These are phyloP conservation scores for Polygonum aviculare DNA, from an alignment of 148 eudicot species.

Conservation along the genomic window DNA sequence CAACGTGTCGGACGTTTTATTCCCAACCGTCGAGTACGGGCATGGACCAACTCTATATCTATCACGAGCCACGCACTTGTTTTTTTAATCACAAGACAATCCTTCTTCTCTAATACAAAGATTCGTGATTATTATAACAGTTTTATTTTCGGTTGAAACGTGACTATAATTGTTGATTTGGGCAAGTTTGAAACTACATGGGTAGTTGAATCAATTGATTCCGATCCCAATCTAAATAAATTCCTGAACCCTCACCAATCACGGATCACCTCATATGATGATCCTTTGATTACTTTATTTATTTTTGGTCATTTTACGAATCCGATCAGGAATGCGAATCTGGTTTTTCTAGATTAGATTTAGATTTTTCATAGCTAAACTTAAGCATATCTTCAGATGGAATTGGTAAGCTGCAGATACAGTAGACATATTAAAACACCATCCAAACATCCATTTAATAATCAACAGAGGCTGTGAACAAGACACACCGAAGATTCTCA, in stretches of 20 bases:
- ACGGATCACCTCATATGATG: not conserved
- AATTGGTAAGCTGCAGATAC: not conserved
- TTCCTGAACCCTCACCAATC: not conserved
- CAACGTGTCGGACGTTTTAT: conserved; percentile 1
- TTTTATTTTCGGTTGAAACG: too few relatives aligned
- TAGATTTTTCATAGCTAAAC: not conserved
- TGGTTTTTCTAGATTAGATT: not conserved
- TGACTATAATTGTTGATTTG: too few relatives aligned
- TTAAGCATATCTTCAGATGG: not conserved
- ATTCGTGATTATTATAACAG: too few relatives aligned
- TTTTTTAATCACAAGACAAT: not conserved
- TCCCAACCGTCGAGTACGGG: not conserved
- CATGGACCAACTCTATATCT: not conserved
- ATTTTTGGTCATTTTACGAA: not conserved
- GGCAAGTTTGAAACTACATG: too few relatives aligned
- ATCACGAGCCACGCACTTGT: not conserved
- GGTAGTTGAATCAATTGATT: not conserved
- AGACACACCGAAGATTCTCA: not conserved
- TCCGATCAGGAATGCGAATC: not conserved
- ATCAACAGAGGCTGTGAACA: not conserved
- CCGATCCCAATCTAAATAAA: not conserved
- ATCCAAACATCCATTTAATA: not conserved
- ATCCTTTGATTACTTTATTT: not conserved
- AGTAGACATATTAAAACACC: not conserved
- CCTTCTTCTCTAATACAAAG: too few relatives aligned